A percentile compares a stretch with the other conserved stretches of the same genome.
phyloP scores from a whole-genome alignment of 495 filamentous ascomycete genomes.

The Penicillium macrosclerotiorum region DNA sequence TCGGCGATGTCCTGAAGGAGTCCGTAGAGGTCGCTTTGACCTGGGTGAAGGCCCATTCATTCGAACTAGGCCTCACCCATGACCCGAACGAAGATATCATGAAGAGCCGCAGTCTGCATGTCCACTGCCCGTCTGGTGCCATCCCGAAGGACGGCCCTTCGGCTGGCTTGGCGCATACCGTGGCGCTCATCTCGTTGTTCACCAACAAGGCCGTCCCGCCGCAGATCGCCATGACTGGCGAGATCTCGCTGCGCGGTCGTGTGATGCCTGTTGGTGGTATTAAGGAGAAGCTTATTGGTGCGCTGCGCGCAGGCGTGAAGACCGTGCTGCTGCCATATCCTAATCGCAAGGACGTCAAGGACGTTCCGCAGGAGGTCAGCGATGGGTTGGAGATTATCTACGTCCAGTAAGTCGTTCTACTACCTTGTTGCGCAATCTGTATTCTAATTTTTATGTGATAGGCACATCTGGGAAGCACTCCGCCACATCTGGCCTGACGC shows the following conservation, averaged over 20 bases:
- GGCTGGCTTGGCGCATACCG: slow-evolving; percentile 89
- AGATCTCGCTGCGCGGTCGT: slow-evolving; percentile 83
- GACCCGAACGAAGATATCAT: slow-evolving; percentile 88
- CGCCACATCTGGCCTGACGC: slow-evolving; percentile 79
- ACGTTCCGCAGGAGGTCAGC: slow-evolving; percentile 87
- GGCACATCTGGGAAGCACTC: slow-evolving; percentile 88
- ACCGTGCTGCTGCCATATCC: slow-evolving; percentile 84
- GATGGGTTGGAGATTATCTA: slow-evolving; percentile 84
- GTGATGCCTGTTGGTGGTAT: slow-evolving; percentile 92
- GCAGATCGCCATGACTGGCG: slow-evolving; percentile 95
- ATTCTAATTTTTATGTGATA: slow-evolving; percentile 30
- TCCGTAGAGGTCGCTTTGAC: slow-evolving; percentile 92
- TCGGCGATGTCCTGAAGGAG: slow-evolving; percentile 98
- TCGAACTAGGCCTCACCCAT: slow-evolving; percentile 78
- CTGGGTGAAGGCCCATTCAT: slow-evolving; percentile 97
- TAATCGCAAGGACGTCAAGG: slow-evolving; percentile 91
- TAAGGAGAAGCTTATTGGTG: slow-evolving; percentile 98
- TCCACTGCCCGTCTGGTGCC: slow-evolving; percentile 92
- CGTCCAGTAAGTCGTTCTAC: slow-evolving; percentile 63
- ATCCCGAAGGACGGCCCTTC: slow-evolving; percentile 92
- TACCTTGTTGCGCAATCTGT: neutral
- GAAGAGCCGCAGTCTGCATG: slow-evolving; percentile 91
- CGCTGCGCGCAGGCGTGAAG: slow-evolving; percentile 89
- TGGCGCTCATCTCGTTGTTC: slow-evolving; percentile 91
- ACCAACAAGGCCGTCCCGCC: slow-evolving; percentile 84